phyloP scores from a whole-genome alignment of 2,329 filamentous ascomycete genomes.

The Colletotrichum somersetense region DNA sequence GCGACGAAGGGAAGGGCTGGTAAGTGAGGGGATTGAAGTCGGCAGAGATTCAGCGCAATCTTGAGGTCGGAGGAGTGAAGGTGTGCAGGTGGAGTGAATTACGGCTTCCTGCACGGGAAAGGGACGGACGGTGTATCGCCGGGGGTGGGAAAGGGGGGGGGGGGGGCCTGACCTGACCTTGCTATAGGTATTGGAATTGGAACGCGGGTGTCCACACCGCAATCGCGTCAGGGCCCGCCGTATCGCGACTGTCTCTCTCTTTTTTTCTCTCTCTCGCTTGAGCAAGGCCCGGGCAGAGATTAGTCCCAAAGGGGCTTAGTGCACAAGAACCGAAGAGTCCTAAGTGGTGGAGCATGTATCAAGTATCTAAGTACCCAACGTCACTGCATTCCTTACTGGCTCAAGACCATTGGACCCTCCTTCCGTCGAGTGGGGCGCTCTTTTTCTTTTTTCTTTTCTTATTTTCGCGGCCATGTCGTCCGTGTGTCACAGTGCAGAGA shows the following conservation, averaged over 20 bases:
- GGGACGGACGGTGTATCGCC: slow-evolving; percentile 38
- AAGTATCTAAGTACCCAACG: slow-evolving; percentile 26
- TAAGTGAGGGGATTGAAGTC: slow-evolving; percentile 3
- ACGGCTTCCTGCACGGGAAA: slow-evolving; percentile 39
- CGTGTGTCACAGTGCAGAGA: not conserved
- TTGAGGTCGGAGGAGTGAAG: slow-evolving; percentile 34
- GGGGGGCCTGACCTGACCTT: slow-evolving; percentile 25
- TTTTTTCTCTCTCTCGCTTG: not conserved
- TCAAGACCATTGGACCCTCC: slow-evolving; percentile 33
- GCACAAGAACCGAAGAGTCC: rapidly evolving
- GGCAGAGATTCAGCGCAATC: slow-evolving; percentile 24
- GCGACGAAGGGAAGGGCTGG: not conserved
- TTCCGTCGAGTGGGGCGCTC: slow-evolving; percentile 7
- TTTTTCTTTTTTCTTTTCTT: slow-evolving; percentile 11
- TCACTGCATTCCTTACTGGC: slow-evolving; percentile 17
- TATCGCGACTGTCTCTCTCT: slow-evolving; percentile 35
- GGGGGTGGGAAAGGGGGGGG: slow-evolving; percentile 3
- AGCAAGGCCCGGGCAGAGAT: slow-evolving; percentile 1
- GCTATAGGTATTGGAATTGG: slow-evolving; percentile 31
- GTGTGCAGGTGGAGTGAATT: slow-evolving; percentile 39
- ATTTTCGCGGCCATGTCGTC: not conserved
- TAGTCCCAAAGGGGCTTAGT: slow-evolving; percentile 26
- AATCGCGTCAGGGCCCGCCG: slow-evolving; percentile 35
- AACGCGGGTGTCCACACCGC: slow-evolving; percentile 35
- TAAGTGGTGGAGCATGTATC: not conserved